phyloP scores from a whole-genome alignment of 352 stramenopile genomes.

The Globisporangium orthogonon region DNA sequence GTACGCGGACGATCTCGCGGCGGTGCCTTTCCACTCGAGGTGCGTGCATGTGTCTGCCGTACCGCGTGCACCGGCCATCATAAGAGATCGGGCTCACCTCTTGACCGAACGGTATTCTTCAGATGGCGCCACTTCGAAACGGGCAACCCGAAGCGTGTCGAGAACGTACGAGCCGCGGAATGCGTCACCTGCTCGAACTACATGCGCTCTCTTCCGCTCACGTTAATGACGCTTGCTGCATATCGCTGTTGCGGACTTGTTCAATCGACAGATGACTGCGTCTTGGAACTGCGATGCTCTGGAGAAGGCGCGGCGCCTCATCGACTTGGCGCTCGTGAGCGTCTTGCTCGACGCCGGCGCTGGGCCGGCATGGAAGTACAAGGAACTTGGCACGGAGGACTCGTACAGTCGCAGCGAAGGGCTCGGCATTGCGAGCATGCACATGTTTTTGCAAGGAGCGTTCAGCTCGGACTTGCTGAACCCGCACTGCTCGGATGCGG shows the following conservation, averaged over 20 bases:
- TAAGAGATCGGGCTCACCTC: neutral
- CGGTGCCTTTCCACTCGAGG: slow-evolving; percentile 77
- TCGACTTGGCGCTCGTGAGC: slow-evolving; percentile 75
- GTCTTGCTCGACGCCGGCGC: slow-evolving; percentile 79
- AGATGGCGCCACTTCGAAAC: slow-evolving; percentile 78
- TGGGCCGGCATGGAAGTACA: slow-evolving; percentile 61
- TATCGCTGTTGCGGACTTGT: neutral
- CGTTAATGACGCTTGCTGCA: too few species aligned
- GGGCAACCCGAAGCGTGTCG: slow-evolving; percentile 52
- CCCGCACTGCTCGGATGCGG: slow-evolving; percentile 54
- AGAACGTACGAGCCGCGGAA: slow-evolving; percentile 17
- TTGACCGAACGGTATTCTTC: neutral
- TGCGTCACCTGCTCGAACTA: neutral
- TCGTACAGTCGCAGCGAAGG: slow-evolving; percentile 70
- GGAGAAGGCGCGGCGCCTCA: slow-evolving; percentile 50
- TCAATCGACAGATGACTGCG: slow-evolving; percentile 28
- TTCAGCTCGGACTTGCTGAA: slow-evolving; percentile 53
- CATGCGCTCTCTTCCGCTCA: too few species aligned
- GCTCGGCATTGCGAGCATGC: slow-evolving; percentile 73
- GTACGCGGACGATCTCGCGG: slow-evolving; percentile 40
- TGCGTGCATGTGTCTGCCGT: slow-evolving; percentile 8
- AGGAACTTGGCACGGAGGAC: slow-evolving; percentile 60
- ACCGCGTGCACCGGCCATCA: neutral
- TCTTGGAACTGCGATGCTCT: slow-evolving; percentile 39
- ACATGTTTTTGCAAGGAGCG: slow-evolving; percentile 74